Base-by-base conservation (phyloP, 78 protist species). In the Dictyostelium discoideum region DNA sequence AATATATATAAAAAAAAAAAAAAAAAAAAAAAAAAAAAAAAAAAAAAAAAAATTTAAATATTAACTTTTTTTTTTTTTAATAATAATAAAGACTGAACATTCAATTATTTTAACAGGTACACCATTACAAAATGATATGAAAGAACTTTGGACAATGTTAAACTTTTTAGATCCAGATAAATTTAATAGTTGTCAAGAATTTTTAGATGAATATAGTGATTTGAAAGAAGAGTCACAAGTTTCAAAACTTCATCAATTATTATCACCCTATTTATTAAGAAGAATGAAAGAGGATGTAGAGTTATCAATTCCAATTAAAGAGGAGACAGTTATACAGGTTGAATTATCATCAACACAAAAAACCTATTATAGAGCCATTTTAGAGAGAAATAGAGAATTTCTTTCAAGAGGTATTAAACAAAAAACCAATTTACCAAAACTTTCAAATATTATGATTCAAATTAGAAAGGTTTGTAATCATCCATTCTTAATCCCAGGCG, bases 131-230 rank as follows among this genome's bases (percentile, higher is more conserved):
- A 98, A 98, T 81, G 92, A 79, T 69, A 92, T 88, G 92, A 79
- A 92, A 77, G 99, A 99, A 95, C 96, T 99, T 18, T 99, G 99
- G 99, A 72, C 97, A 39, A 95, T 99, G 94, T 89, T 98, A 60
- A 84, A 96, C 81, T 98, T 98, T 85, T 72, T 99, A 44, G 87
- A 63, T 42, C 97, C 99, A 20, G 32, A 22, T 29, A 67, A 74
- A 81, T 97, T 98, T 54, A 24, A 67, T 65, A 85, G 76, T 50
- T 97, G 93, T 60, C 87, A 72, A n/a, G 87, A 92, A n/a, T 98
- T 98, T 63, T 79, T 87, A 37, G 84, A 26, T 63, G 94, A 89
- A 22, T 97, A 86, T 87, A 87, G 94, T 9, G 83, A 87, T 60
- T 20, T 98, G 37, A 84, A 84, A 78, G 93, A 87, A 78, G 87